Base-by-base conservation (phyloP, 805 yeast species). In the Candida krabiensis region DNA sequence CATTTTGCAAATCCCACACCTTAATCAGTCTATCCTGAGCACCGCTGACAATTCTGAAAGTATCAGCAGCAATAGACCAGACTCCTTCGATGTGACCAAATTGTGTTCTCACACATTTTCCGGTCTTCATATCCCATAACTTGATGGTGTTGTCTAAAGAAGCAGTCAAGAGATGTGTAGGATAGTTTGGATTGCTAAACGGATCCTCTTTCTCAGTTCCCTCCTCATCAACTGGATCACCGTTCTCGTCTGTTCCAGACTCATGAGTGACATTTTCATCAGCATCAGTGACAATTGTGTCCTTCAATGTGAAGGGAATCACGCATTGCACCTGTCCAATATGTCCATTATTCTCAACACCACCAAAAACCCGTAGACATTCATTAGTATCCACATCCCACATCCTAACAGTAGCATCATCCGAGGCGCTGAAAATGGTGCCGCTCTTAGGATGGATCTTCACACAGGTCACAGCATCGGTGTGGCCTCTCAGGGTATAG, bases 51-150 rank as follows among this genome's bases (percentile, higher is more conserved):
- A 93, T 86, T 49, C 99, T 75, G 71, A 93, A 93, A 27, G 90
- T 89, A 66, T 93, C 98, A 1, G 97, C 96, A 13, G 93, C 88
- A 39, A 93, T 84, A 29, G 91, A 88, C 97, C 98, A 91, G 14
- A 93, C 96, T 16, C 99, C 99, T 63, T 93, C 98, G 38, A 91
- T 88, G 58, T 93, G 99, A 2, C 99, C 99, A 67, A 91, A 93
- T 61, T 93, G 91, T 0, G 99, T 93, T 41, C 96, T 73, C 9
- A 89, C 77, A 56, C 98, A 91, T 60, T 80, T 78, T 3, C 97
- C 96, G 1, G 93, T 79, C 45, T 70, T 71, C 21, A 89, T 83
- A 50, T 88, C 95, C 97, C 97, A 90, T 33, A 91, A 62, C 59
- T 90, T 88, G 60, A 90, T 88, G 5, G 97, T 90, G 62, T 89